phyloP scores from a whole-genome alignment of 2,329 filamentous ascomycete species.

The Apiospora phragmitis region DNA sequence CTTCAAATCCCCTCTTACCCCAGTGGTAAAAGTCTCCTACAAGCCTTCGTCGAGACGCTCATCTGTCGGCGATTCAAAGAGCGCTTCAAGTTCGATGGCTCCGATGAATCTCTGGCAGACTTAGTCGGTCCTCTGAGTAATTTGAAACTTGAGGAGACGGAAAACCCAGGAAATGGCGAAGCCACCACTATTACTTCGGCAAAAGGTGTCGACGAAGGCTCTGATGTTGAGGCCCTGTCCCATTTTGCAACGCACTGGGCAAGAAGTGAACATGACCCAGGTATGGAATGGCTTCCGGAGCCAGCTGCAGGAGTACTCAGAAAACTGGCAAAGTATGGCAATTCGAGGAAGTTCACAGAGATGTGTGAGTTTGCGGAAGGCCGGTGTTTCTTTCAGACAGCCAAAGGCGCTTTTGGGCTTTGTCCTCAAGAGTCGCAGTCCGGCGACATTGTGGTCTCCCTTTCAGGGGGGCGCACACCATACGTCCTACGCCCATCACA shows the following conservation, averaged over 20 bases:
- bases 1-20: slow-evolving; percentile 3
- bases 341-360: slow-evolving; percentile 10
- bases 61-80: slow-evolving; percentile 4
- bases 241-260: slow-evolving; percentile 12
- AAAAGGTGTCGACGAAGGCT: not conserved
- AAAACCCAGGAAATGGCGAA: no score
- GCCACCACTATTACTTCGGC: not conserved
- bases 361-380: slow-evolving; percentile 12
- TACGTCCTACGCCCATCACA: not conserved
- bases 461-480: slow-evolving; percentile 4
- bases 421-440: slow-evolving; percentile 3
- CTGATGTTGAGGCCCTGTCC: slow-evolving; percentile 8
- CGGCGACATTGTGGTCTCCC: slow-evolving; percentile 6
- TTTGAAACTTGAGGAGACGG: not conserved
- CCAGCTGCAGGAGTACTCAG: not conserved
- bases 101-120: not conserved
- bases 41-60: slow-evolving; percentile 12
- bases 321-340: slow-evolving; percentile 8
- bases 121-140: not conserved
- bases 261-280: not conserved
- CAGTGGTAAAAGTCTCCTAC: slow-evolving; percentile 4
- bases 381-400: slow-evolving; percentile 11
- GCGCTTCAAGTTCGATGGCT: not conserved
- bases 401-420: not conserved
- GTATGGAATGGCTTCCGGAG: slow-evolving; percentile 9